These are phyloP conservation scores for Bocquillonia castaneifolia DNA, from an alignment of 441 rosid genomes.

Conservation along the genomic window DNA sequence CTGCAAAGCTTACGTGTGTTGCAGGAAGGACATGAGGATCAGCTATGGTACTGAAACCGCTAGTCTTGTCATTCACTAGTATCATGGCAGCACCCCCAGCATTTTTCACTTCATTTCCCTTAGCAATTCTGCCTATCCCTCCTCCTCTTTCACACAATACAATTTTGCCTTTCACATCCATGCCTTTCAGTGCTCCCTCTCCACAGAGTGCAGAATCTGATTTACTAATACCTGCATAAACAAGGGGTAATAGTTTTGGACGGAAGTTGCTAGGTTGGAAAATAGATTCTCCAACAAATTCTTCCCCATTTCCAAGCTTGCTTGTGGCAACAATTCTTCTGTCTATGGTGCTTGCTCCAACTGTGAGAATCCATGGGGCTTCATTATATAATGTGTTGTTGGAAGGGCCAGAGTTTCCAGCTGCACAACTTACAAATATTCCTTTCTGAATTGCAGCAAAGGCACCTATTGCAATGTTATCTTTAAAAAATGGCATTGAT, in stretches of 20 bases:
- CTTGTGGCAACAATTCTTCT: conserved; percentile 34
- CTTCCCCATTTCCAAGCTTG: conserved; percentile 40
- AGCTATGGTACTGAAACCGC: conserved; percentile 23
- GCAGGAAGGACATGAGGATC: conserved; percentile 49
- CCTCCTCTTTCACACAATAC: conserved; percentile 35
- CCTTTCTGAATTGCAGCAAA: conserved; percentile 44
- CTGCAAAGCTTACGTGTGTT: conserved; percentile 36
- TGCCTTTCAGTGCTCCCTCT: conserved; percentile 30
- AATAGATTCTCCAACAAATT: conserved; percentile 34
- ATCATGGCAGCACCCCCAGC: conserved; percentile 46
- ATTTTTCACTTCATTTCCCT: conserved; percentile 34
- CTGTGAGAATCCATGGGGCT: conserved; percentile 53
- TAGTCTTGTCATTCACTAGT: conserved; percentile 32
- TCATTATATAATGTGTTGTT: conserved; percentile 33
- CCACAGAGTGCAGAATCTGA: conserved; percentile 28
- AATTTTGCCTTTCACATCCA: conserved; percentile 34
- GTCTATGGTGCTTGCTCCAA: conserved; percentile 48
- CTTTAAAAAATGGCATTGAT: conserved; percentile 31
- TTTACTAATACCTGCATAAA: conserved; percentile 32
- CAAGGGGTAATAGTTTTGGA: conserved; percentile 27
- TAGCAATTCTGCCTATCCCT: conserved; percentile 23
- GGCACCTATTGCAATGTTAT: conserved; percentile 31
- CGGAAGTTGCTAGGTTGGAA: conserved; percentile 33
- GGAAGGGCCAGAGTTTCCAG: conserved; percentile 42
- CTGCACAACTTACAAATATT: conserved; percentile 42